A percentile compares a stretch with the other conserved stretches of the same genome.
Evolutionary conservation across 495 filamentous ascomycete species (phyloP).

Genomic region (Emericellopsis terricola): DNA sequence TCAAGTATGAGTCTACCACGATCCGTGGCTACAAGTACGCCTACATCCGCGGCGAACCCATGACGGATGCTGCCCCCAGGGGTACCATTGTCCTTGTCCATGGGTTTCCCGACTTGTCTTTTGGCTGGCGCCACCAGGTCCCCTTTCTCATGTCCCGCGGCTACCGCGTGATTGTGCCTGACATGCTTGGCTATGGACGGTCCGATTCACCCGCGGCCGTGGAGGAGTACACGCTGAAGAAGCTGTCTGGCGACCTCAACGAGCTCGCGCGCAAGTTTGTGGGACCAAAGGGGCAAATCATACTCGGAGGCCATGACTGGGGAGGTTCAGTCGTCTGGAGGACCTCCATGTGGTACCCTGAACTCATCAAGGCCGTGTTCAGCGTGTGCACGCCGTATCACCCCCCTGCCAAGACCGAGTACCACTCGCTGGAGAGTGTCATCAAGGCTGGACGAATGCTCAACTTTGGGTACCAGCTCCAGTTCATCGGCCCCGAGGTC

Average conservation of each 20-base stretch:
- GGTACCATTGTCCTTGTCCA: constrained; percentile 46
- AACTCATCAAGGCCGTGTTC: constrained; percentile 54
- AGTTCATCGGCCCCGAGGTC: constrained; percentile 47
- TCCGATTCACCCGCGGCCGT: constrained; percentile 40
- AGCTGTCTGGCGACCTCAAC: constrained; percentile 49
- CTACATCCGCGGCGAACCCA: constrained; percentile 48
- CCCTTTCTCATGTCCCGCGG: constrained; percentile 50
- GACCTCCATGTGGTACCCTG: constrained; percentile 50
- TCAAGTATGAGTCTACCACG: constrained; percentile 38
- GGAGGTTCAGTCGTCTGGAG: constrained; percentile 40
- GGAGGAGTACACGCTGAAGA: constrained; percentile 48
- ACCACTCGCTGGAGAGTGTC: constrained; percentile 32
- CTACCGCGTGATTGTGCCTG: constrained; percentile 56
- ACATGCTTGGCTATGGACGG: constrained; percentile 66
- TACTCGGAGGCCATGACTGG: constrained; percentile 83
- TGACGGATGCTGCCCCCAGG: constrained; percentile 20
- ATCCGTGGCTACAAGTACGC: constrained; percentile 49
- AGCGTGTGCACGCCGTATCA: constrained; percentile 60
- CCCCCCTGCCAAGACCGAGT: constrained; percentile 25
- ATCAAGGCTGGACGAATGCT: constrained; percentile 36
- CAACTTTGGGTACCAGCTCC: constrained; percentile 72
- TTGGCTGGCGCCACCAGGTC: constrained; percentile 73
- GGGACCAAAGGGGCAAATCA: constrained; percentile 16
- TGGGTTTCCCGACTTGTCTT: constrained; percentile 46
- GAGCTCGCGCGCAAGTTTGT: constrained; percentile 42